phyloP scores from a whole-genome alignment of 805 yeast species.

The Barnettozyma vustinii region DNA sequence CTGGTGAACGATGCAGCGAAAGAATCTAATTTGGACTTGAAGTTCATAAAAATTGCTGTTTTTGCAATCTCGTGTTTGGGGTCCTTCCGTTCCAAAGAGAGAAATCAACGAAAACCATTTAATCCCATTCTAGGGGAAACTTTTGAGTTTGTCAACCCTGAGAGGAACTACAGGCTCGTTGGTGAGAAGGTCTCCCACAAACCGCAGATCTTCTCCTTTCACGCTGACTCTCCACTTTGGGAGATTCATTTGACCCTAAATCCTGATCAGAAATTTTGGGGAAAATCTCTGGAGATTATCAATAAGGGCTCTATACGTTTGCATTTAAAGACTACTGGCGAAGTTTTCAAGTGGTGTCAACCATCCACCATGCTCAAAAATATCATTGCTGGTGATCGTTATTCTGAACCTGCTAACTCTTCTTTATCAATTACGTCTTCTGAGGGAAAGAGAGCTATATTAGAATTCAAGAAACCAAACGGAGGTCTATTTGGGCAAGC shows the following conservation, averaged over 20 bases:
- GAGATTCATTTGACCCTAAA: conserved; percentile 53
- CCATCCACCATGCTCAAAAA: conserved; percentile 83
- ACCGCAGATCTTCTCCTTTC: conserved; percentile 80
- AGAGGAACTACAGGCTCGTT: conserved; percentile 64
- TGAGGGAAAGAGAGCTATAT: conserved; percentile 61
- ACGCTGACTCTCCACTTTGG: conserved; percentile 74
- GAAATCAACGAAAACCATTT: conserved; percentile 85
- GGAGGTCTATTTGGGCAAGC: conserved; percentile 69
- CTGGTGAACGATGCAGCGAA: conserved; percentile 57
- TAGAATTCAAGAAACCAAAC: conserved; percentile 52
- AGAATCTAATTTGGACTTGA: conserved; percentile 43
- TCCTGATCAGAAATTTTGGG: conserved; percentile 91
- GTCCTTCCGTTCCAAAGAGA: conserved; percentile 62
- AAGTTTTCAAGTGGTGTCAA: conserved; percentile 67
- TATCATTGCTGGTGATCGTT: conserved; percentile 91
- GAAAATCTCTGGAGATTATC: conserved; percentile 80
- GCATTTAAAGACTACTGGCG: conserved; percentile 54
- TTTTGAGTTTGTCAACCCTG: conserved; percentile 83
- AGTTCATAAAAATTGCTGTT: conserved; percentile 64
- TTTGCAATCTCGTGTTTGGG: conserved; percentile 79
- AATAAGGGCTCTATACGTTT: conserved; percentile 68
- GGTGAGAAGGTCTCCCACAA: conserved; percentile 86
- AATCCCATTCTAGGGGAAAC: conserved; percentile 94
- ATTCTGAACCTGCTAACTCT: conserved; percentile 72
- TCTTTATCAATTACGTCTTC: conserved; percentile 61